Percentiles rank a stretch among this genome's conserved stretches.
These are phyloP conservation scores for Dryadomyces quercivorus DNA, from an alignment of 2,329 filamentous ascomycete species.

Conservation along the genomic window DNA sequence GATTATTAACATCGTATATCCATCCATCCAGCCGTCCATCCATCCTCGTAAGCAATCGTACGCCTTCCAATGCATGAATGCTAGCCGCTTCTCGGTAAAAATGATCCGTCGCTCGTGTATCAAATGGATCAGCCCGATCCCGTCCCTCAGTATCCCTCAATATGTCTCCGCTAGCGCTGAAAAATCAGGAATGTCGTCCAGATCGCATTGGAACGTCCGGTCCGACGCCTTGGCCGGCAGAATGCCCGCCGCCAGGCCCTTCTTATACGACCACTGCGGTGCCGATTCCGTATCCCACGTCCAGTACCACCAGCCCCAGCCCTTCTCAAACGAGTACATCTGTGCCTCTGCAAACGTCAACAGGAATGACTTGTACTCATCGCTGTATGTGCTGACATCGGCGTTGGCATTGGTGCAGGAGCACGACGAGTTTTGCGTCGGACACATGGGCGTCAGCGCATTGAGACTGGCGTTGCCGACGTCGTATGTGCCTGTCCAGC, in stretches of 20 bases:
- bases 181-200: slow-evolving; percentile 40
- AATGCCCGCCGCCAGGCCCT: slow-evolving; percentile 64
- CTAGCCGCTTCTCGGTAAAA: no score
- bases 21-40: no score
- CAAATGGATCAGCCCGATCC: no score
- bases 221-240: slow-evolving; percentile 65
- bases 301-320: slow-evolving; percentile 99
- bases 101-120: no score
- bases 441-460: slow-evolving; percentile 63
- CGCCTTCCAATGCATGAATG: no score
- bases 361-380: slow-evolving; percentile 72
- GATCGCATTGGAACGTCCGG: slow-evolving; percentile 56
- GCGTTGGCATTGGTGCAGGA: slow-evolving; percentile 67
- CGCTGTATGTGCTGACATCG: slow-evolving; percentile 53
- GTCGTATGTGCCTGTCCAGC: slow-evolving; percentile 82
- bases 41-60: no score
- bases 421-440: slow-evolving; percentile 52
- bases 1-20: no score
- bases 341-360: slow-evolving; percentile 88
- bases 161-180: slow-evolving; percentile 38
- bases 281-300: slow-evolving; percentile 72
- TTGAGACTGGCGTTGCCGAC: slow-evolving; percentile 49
- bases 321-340: slow-evolving; percentile 86
- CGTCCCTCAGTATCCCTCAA: slow-evolving; percentile 11
- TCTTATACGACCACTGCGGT: slow-evolving; percentile 80